These are phyloP conservation scores for Saraca asoca DNA, from an alignment of 331 rosid species.

Conservation along the genomic window DNA sequence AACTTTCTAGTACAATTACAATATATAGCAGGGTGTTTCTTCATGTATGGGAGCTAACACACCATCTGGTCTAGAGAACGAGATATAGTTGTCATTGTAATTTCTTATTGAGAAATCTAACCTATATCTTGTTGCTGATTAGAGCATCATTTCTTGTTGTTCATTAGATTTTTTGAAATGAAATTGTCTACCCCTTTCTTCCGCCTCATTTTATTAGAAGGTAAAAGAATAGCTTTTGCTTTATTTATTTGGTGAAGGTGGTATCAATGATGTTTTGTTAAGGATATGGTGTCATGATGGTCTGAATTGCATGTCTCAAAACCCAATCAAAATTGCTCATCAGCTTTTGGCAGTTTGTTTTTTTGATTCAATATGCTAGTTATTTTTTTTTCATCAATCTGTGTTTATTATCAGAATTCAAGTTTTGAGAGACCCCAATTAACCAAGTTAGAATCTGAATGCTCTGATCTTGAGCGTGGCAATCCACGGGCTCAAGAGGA, in stretches of 20 bases:
- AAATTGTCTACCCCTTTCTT: neutral
- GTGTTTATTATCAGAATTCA: constrained; percentile 44
- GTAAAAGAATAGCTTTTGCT: no score
- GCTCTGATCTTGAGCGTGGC: constrained; percentile 39
- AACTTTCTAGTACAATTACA: no score
- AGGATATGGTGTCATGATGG: neutral
- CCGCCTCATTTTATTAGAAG: no score
- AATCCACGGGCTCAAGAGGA: constrained; percentile 35
- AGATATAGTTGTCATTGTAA: no score
- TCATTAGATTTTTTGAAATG: neutral
- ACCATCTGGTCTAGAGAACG: no score
- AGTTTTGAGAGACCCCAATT: constrained; percentile 36
- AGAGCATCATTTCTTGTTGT: neutral
- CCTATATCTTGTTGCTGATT: no score
- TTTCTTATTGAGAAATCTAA: no score
- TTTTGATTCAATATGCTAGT: constrained; percentile 12
- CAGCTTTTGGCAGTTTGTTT: neutral
- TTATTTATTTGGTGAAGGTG: no score
- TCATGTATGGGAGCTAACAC: no score
- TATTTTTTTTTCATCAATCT: constrained; percentile 18
- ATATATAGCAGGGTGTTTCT: no score
- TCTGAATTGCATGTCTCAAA: no score
- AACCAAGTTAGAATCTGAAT: constrained; percentile 38
- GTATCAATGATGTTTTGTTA: neutral
- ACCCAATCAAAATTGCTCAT: no score